phyloP scores from a whole-genome alignment of 108 stramenopile species.

The Nitzschia sp. region DNA sequence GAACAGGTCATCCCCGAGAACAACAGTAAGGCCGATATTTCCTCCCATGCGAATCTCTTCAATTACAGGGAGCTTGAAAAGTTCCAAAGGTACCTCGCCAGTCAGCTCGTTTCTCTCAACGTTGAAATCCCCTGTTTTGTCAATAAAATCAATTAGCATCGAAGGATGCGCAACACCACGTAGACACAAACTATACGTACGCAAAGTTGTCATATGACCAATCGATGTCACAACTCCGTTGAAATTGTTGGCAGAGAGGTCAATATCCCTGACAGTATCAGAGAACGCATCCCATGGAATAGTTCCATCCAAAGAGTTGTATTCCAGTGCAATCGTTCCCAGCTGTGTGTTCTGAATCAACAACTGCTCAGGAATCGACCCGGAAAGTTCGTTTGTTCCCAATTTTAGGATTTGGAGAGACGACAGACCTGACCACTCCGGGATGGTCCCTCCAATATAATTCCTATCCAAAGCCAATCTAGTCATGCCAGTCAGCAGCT shows the following conservation, averaged over 20 bases:
- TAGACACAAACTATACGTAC: neutral
- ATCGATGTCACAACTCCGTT: neutral
- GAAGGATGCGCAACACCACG: neutral
- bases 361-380: conserved; percentile 18
- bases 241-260: neutral
- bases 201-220: neutral
- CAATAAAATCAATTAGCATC: neutral
- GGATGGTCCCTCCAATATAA: conserved; percentile 27
- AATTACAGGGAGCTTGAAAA: conserved; percentile 9
- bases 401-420: conserved; percentile 11
- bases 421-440: conserved; percentile 26
- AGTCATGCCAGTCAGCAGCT: conserved; percentile 12
- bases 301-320: conserved; percentile 18
- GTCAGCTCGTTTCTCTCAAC: conserved; percentile 55
- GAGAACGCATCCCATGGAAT: neutral
- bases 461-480: conserved; percentile 21
- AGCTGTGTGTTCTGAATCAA: conserved; percentile 20
- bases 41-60: conserved; percentile 1
- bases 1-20: conserved; percentile 5
- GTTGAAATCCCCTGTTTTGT: conserved; percentile 29
- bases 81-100: conserved; percentile 55
- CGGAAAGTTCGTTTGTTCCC: conserved; percentile 21
- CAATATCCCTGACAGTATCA: neutral
- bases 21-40: conserved; percentile 6
- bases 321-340: neutral